Percentiles rank a stretch among this genome's conserved stretches.
Evolutionary conservation across 768 basidiomycete species (phyloP).

Genomic region (Psilocybe subaeruginosa): DNA sequence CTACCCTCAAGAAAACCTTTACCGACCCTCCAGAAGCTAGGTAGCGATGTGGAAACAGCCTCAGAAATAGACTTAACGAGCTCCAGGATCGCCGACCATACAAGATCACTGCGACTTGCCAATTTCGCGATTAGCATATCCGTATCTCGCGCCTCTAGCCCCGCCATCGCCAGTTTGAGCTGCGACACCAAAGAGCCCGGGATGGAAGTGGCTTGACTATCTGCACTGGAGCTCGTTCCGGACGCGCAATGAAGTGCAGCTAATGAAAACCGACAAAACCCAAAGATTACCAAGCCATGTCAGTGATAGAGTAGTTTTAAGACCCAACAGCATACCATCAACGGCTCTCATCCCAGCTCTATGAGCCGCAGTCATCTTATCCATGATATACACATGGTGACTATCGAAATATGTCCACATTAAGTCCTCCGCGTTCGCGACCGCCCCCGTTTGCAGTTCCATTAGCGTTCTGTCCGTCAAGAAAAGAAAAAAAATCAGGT

Average conservation of each 20-base stretch:
- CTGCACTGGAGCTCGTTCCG: neutral
- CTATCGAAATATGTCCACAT: constrained; percentile 95
- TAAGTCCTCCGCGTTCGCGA: constrained; percentile 59
- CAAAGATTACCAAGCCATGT: neutral
- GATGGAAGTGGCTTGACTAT: neutral
- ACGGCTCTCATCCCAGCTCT: constrained; percentile 51
- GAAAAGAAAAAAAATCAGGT: neutral
- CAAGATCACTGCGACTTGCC: constrained; percentile 74
- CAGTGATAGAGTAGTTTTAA: neutral
- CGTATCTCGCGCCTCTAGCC: constrained; percentile 61
- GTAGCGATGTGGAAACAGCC: constrained; percentile 73
- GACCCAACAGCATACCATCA: constrained; percentile 42
- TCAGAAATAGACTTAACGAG: constrained; percentile 86
- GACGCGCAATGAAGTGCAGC: neutral
- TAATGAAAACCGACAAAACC: neutral
- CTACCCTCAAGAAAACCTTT: constrained; percentile 91
- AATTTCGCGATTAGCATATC: constrained; percentile 42
- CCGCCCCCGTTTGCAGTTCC: constrained; percentile 69
- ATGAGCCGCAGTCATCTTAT: constrained; percentile 68
- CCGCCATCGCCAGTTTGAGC: constrained; percentile 56
- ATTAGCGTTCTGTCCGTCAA: constrained; percentile 69
- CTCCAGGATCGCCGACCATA: constrained; percentile 77
- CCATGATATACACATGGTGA: constrained; percentile 84
- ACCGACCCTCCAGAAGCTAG: constrained; percentile 92
- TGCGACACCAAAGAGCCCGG: constrained; percentile 47